Percentiles rank a stretch among this genome's conserved stretches.
Evolutionary conservation across 306 rosid species (phyloP).

Genomic region (Ochetophila trinervis): DNA sequence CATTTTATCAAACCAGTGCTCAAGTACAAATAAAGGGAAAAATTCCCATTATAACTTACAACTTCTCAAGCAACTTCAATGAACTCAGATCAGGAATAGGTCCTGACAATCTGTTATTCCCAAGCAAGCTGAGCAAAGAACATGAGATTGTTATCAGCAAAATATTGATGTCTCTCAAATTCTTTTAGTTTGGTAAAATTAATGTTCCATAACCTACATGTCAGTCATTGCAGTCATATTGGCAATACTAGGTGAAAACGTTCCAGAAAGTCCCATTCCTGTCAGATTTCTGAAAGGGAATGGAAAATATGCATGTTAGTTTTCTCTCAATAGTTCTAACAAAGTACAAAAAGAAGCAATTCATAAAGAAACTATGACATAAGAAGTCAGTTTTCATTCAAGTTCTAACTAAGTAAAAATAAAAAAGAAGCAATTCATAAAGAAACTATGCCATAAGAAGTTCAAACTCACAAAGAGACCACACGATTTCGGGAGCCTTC

Average conservation of each 20-base stretch:
- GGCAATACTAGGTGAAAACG: conserved; percentile 65
- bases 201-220: conserved; percentile 51
- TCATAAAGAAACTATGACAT: conserved; percentile 4
- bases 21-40: conserved; percentile 4
- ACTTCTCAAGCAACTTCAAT: conserved; percentile 52
- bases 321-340: background rate
- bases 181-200: background rate
- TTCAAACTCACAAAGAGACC: conserved; percentile 61
- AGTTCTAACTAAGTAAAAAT: background rate
- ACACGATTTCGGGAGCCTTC: conserved; percentile 64
- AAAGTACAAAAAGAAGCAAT: background rate
- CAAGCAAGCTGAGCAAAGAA: conserved; percentile 65
- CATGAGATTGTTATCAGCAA: conserved; percentile 21
- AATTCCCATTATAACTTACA: conserved; percentile 53
- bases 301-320: conserved; percentile 25
- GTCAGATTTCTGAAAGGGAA: conserved; percentile 73
- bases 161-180: conserved; percentile 4
- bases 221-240: conserved; percentile 73
- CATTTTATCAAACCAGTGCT: background rate
- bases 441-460: conserved; percentile 12
- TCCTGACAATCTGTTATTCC: conserved; percentile 77
- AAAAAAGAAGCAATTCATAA: conserved; percentile 12
- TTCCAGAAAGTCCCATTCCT: conserved; percentile 77
- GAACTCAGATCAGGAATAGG: conserved; percentile 71
- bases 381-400: conserved; percentile 27